Evolutionary conservation across 495 filamentous ascomycete genomes (phyloP), one percentile per base, ranked within the genome.

Genomic region (Recurvomyces mirabilis): DNA sequence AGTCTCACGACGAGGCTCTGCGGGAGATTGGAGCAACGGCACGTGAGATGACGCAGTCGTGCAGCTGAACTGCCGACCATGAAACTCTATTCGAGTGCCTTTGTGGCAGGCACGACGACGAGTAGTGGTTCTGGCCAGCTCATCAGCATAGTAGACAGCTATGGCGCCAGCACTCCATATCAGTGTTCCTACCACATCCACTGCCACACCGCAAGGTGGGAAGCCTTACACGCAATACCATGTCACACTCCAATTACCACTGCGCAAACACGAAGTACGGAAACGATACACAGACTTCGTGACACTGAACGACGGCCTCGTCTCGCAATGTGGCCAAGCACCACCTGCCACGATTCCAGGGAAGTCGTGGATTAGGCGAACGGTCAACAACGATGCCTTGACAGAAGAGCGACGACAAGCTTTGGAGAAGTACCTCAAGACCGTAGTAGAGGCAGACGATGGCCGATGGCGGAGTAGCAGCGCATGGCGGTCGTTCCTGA

Each of bases 281-380:
- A 95, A 95, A 65, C 87, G 91, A 55, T 98, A 95, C 74, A 88
- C 81, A 42, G 93, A 96, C 61, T 96, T 98, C 65, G 66, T 70
- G 35, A 60, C 74, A 47, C 79, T 98, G 44, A 78, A 98, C 68
- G 54, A 60, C n/a, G 53, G 73, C 19, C 76, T 98, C 7, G 68
- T 68, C 53, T 64, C 72, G 45, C 69, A 79, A 53, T 76, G 79
- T 37, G 77, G 77, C 60, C 28, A 65, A 12, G 53, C 72, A 10
- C 81, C 81, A 0, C 81, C 88, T 20, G 62, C 64, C 9, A 65
- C 85, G 1, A 69, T 93, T 6, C 88, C 88, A 12, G 56, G 66
- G 11, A 96, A 95, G 61, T 79, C 83, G 30, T 96, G 85, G 86
- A 81, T 93, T 64, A 69, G 75, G 46, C 80, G 79, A 35, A 94